phyloP scores from a whole-genome alignment of 1,284 basidiomycete genomes.

The Puccinia horiana region DNA sequence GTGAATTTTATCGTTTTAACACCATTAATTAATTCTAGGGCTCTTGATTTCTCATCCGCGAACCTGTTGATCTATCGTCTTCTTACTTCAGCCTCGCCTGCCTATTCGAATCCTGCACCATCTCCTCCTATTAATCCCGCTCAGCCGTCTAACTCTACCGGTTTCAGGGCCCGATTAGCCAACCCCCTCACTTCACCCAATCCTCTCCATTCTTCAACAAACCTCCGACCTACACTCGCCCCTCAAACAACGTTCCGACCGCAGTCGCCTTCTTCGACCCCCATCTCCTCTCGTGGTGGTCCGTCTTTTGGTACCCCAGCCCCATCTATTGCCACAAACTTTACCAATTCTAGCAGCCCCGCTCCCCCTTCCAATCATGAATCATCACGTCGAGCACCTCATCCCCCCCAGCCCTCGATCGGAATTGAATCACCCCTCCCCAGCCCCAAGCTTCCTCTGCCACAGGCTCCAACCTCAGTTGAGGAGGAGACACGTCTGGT shows the following conservation, averaged over 20 bases:
- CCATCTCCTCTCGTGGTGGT: constrained; percentile 13
- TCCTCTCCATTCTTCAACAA: constrained; percentile 13
- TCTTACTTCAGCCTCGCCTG: constrained; percentile 24
- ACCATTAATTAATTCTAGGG: too few species aligned
- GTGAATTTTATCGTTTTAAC: constrained; percentile 53
- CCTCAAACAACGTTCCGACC: constrained; percentile 7
- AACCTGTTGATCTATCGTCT: constrained; percentile 31
- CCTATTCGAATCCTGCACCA: constrained; percentile 11
- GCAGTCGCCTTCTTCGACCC: neutral
- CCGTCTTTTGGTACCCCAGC: constrained; percentile 9
- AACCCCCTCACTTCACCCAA: constrained; percentile 26
- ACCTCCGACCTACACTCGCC: neutral
- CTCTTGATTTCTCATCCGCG: constrained; percentile 10
- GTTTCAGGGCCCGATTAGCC: neutral
- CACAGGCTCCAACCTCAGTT: constrained; percentile 24
- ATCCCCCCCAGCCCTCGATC: neutral
- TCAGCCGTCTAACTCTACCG: neutral
- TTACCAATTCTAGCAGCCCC: constrained; percentile 5
- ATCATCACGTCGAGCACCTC: neutral
- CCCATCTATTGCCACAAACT: constrained; percentile 18
- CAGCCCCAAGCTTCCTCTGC: constrained; percentile 14
- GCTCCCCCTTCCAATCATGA: neutral
- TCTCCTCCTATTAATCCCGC: constrained; percentile 10
- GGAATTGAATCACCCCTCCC: constrained; percentile 20
- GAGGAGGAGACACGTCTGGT: constrained; percentile 10